phyloP scores from a whole-genome alignment of 306 rosid genomes.

The Citrullus amarus region DNA sequence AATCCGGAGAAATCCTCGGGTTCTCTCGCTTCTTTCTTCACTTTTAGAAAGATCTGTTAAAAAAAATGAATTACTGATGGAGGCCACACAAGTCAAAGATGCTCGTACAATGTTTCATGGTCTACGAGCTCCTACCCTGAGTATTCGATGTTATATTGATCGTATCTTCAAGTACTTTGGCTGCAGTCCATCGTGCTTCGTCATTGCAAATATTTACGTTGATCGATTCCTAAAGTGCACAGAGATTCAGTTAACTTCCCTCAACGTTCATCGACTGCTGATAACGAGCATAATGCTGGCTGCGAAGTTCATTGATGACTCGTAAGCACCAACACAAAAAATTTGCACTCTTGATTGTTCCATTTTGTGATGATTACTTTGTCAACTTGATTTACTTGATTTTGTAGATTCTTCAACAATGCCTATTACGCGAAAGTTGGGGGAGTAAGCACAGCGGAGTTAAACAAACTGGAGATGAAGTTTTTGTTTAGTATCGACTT shows the following conservation, averaged over 20 bases:
- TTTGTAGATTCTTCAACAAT: constrained; percentile 76
- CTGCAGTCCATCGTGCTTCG: constrained; percentile 95
- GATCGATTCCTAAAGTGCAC: constrained; percentile 61
- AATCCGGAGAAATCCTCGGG: constrained; percentile 51
- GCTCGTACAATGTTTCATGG: constrained; percentile 71
- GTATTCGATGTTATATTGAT: constrained; percentile 61
- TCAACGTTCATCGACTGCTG: constrained; percentile 78
- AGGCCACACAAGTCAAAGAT: constrained; percentile 33
- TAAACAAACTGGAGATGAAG: constrained; percentile 82
- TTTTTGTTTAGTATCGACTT: constrained; percentile 75
- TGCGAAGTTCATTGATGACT: constrained; percentile 81
- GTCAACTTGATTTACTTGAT: constrained; percentile 10
- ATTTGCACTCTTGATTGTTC: background rate
- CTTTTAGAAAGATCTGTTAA: constrained; percentile 62
- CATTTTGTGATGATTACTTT: background rate
- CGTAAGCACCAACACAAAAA: constrained; percentile 37
- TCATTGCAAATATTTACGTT: constrained; percentile 58
- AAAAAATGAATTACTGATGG: constrained; percentile 50
- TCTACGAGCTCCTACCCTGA: constrained; percentile 58
- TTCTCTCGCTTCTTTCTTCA: constrained; percentile 69
- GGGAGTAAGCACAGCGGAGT: constrained; percentile 69
- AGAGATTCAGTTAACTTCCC: constrained; percentile 55
- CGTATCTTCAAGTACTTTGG: constrained; percentile 86
- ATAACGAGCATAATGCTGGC: constrained; percentile 90
- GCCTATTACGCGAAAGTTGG: constrained; percentile 97